A percentile compares a stretch with the other conserved stretches of the same genome.
Evolutionary conservation across 2,329 filamentous ascomycete species (phyloP).

Genomic region (Aspergillus melleus): DNA sequence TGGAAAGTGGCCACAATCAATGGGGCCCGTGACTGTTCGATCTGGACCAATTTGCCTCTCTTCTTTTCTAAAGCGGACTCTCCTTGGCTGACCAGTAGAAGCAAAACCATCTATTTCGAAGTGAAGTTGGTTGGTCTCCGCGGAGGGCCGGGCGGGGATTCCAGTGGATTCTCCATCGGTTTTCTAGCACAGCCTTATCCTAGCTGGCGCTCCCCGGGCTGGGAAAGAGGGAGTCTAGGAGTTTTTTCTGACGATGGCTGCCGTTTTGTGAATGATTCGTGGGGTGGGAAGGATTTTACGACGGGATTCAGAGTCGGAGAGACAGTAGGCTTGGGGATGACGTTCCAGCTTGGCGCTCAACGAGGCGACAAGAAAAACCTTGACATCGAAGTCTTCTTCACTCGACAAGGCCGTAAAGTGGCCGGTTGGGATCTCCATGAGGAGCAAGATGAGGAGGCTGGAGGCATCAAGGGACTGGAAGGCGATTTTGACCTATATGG

Average conservation of each 20-base stretch:
- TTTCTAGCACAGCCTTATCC: constrained; percentile 63
- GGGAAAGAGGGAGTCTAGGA: constrained; percentile 61
- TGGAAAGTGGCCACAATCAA: constrained; percentile 49
- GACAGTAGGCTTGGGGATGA: constrained; percentile 61
- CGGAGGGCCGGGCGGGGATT: constrained; percentile 39
- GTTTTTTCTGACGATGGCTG: constrained; percentile 65
- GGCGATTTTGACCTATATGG: constrained; percentile 64
- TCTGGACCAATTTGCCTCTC: constrained; percentile 57
- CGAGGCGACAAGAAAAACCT: constrained; percentile 26
- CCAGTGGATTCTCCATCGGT: constrained; percentile 59
- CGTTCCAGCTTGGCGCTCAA: constrained; percentile 42
- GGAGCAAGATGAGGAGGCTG: constrained; percentile 56
- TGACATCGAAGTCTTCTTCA: constrained; percentile 59
- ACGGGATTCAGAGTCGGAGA: constrained; percentile 54
- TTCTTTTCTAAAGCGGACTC: constrained; percentile 56
- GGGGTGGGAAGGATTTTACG: constrained; percentile 60
- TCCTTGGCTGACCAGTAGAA: constrained; percentile 46
- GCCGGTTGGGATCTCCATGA: constrained; percentile 62
- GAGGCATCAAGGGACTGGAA: constrained; percentile 66
- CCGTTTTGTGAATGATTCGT: constrained; percentile 62
- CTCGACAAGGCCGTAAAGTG: constrained; percentile 54
- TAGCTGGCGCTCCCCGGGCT: constrained; percentile 61
- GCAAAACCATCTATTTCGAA: constrained; percentile 62
- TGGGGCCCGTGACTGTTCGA: constrained; percentile 50
- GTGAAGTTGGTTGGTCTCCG: constrained; percentile 51